phyloP scores from a whole-genome alignment of 768 basidiomycete species.

The Serendipita indica region DNA sequence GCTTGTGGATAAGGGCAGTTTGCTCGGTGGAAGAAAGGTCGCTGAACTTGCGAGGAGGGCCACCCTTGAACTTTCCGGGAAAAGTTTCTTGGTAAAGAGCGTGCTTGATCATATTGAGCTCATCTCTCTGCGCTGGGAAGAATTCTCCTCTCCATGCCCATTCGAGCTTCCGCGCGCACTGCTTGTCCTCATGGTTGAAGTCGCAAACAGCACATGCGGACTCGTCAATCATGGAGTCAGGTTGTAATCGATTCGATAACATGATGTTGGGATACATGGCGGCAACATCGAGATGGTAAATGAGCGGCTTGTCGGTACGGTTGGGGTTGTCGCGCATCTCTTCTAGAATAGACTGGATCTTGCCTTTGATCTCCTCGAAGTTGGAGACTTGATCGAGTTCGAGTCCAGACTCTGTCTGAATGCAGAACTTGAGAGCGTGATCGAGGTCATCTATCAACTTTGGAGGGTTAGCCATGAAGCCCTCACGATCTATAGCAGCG shows the following conservation, averaged over 20 bases:
- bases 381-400: constrained; percentile 77
- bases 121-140: constrained; percentile 93
- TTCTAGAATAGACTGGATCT: constrained; percentile 68
- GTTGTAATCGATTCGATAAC: constrained; percentile 97
- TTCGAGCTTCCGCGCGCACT: constrained; percentile 80
- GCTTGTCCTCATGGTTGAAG: constrained; percentile 90
- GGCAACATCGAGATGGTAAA: constrained; percentile 97
- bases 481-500: constrained; percentile 11
- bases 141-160: constrained; percentile 99
- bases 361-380: constrained; percentile 78
- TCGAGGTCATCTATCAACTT: constrained; percentile 92
- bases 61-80: constrained; percentile 62
- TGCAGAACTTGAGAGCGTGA: constrained; percentile 76
- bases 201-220: constrained; percentile 96
- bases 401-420: constrained; percentile 68
- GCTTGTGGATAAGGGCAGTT: constrained; percentile 84
- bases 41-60: constrained; percentile 60
- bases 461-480: background rate
- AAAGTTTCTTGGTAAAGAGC: constrained; percentile 91
- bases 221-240: constrained; percentile 95
- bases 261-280: constrained; percentile 99
- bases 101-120: constrained; percentile 97
- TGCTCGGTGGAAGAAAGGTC: constrained; percentile 79
- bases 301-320: constrained; percentile 81
- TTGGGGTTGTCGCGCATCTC: constrained; percentile 82